phyloP scores from a whole-genome alignment of 2,329 filamentous ascomycete genomes.

The Tolypocladium tundrense region DNA sequence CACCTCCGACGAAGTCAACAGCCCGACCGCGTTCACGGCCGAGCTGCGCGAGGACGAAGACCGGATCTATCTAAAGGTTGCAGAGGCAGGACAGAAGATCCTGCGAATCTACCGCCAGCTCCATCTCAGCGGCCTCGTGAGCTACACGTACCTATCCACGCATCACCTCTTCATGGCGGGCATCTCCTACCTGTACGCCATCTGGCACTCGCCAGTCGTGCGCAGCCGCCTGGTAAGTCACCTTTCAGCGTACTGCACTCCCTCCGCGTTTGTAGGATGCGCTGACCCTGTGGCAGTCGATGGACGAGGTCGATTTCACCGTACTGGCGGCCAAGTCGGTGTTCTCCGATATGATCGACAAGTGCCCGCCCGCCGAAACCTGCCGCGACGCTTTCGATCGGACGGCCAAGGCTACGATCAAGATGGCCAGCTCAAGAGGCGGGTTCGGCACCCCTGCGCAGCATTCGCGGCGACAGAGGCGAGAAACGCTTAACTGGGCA shows the following conservation, averaged over 20 bases:
- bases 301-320: conserved; percentile 97
- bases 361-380: conserved; percentile 89
- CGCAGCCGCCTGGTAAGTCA: conserved; percentile 68
- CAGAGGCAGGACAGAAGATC: conserved; percentile 88
- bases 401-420: conserved; percentile 89
- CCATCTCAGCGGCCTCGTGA: conserved; percentile 79
- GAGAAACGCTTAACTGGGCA: conserved; percentile 19
- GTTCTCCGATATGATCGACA: conserved; percentile 81
- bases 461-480: conserved; percentile 15
- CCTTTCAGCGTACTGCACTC: not conserved
- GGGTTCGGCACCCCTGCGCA: conserved; percentile 52
- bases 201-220: conserved; percentile 90
- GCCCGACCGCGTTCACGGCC: conserved; percentile 48
- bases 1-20: conserved; percentile 53
- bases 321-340: conserved; percentile 89
- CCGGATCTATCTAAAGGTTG: conserved; percentile 85
- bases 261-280: not conserved
- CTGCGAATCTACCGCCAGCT: conserved; percentile 83
- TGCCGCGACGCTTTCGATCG: conserved; percentile 91
- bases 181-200: conserved; percentile 90
- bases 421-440: conserved; percentile 84
- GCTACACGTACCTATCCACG: conserved; percentile 91
- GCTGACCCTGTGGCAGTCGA: conserved; percentile 38
- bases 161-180: conserved; percentile 97
- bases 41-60: conserved; percentile 77